Conservation (phyloP, 129 eudicot genomes). For the Pulicaria dysenterica region DNA sequence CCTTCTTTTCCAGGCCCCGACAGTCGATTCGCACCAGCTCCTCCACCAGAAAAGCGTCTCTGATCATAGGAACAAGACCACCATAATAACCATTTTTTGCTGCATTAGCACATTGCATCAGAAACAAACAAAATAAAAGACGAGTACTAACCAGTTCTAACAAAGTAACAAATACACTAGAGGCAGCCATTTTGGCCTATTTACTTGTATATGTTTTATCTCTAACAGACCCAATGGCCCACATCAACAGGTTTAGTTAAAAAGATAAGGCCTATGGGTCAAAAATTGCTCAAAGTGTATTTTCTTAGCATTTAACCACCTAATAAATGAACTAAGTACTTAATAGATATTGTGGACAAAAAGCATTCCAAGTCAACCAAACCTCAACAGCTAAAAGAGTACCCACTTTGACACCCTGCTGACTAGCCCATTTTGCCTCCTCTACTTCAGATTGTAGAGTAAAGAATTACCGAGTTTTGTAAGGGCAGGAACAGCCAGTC, state of each 20-base stretch:
- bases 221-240: background rate
- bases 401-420: too few relatives aligned
- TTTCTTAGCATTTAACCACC: background rate
- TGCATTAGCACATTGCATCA: slow-evolving; percentile 37
- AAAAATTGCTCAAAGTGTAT: background rate
- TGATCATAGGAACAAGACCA: slow-evolving; percentile 89
- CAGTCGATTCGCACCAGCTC: slow-evolving; percentile 89
- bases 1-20: slow-evolving; percentile 75
- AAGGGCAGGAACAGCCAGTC: slow-evolving; percentile 74
- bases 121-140: background rate
- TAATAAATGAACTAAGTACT: background rate
- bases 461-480: slow-evolving; percentile 74
- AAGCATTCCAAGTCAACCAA: too few relatives aligned
- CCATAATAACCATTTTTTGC: slow-evolving; percentile 93
- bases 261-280: background rate
- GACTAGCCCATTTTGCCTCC: too few relatives aligned
- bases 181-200: background rate
- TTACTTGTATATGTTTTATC: background rate
- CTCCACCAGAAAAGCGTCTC: slow-evolving; percentile 83
- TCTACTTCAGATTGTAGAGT: background rate
- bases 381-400: too few relatives aligned
- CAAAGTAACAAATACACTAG: background rate
- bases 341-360: background rate
- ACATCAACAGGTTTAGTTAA: background rate
- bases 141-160: background rate